Evolutionary conservation across 2,329 filamentous ascomycete genomes (phyloP), one percentile per base, ranked within the genome.

Genomic region (Ophiocordyceps camponoti-floridani): DNA sequence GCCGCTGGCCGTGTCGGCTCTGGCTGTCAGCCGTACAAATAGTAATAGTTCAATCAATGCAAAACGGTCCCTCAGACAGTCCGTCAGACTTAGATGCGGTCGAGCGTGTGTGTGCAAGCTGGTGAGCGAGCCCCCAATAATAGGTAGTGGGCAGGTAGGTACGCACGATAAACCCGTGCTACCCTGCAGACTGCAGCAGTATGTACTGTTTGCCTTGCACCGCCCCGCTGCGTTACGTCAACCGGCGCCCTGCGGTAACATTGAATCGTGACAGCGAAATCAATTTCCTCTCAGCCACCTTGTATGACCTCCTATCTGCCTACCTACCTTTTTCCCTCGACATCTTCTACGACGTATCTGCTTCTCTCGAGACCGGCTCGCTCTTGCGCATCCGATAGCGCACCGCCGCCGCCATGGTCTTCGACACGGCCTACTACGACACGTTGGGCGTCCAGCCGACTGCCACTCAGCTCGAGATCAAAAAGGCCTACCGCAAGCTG

Each of bases 401-500:
- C 38, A 8, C 45, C 37, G 44, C 44, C 33, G 45, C 51, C 58
- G 69, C 56, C 58, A 93, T 93, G 86, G 86, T 91, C 55, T 83
- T 82, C 56, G 86, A 94, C 63, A 93, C 85, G 47, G 68, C 77
- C 54, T 94, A 94, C 66, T 93, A 93, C 65, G 87, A 94, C 64
- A 78, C 77, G 54, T 72, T 95, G 37, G 84, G 83, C 58, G 87
- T 95, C 56, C 70, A 80, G 65, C 81, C 86, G 52, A 85, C 82
- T 46, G 89, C 88, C 28, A 82, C 84, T 37, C 84, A 89, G 61
- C 75, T 94, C 43, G 87, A 95, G 61, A 95, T 95, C 66, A 95
- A 95, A 65, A 94, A 94, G 68, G 88, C 88, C 27, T 95, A 95
- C 66, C 79, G 88, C 60, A 95, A 89, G 67, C 75, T 91, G 53